Evolutionary conservation across 805 yeast genomes (phyloP), one percentile per base, ranked within the genome.

Genomic region (Cyberlindnera euphorbiae): DNA sequence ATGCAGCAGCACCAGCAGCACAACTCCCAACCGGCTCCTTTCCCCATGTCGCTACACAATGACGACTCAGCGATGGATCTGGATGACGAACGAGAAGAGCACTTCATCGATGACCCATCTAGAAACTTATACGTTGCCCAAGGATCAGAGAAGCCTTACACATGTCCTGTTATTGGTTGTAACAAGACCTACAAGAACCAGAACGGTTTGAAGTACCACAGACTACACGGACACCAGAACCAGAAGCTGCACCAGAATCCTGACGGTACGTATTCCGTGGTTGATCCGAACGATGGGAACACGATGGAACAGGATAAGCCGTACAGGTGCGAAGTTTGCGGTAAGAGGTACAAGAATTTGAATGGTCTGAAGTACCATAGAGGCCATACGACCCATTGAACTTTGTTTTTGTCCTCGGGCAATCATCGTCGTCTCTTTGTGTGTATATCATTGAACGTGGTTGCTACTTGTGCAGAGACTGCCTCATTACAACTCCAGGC

Each of bases 281-380:
- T 90, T 42, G 96, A 93, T 60, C 98, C 98, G 10, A 86, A 80
- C 54, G 96, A 90, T 59, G 95, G 95, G 5, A 82, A 87, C 63
- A 95, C 89, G 16, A 75, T 87, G 75, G 98, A 93, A 61, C 89
- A 87, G 67, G 98, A 93, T 67, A 93, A 93, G 66, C 98, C 98
- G 26, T 93, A 90, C 61, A 75, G 97, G 56, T 93, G 98, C 64
- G 97, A 93, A 64, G 96, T 90, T 28, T 93, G 98, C 65, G 97
- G 97, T 41, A 93, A 90, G 64, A 69, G 98, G 39, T 93, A 93
- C 67, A 93, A 93, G 71, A 93, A 93, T 56, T 68, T 93, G 54
- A 93, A 93, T 60, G 98, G 98, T 18, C 71, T 93, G 61, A 93
- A 93, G 63, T 93, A 93, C 61, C 98, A 93, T 62, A 77, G 97